Evolutionary conservation across 2,329 filamentous ascomycete genomes (phyloP).

Genomic region (Sarocladiaceae sp.): DNA sequence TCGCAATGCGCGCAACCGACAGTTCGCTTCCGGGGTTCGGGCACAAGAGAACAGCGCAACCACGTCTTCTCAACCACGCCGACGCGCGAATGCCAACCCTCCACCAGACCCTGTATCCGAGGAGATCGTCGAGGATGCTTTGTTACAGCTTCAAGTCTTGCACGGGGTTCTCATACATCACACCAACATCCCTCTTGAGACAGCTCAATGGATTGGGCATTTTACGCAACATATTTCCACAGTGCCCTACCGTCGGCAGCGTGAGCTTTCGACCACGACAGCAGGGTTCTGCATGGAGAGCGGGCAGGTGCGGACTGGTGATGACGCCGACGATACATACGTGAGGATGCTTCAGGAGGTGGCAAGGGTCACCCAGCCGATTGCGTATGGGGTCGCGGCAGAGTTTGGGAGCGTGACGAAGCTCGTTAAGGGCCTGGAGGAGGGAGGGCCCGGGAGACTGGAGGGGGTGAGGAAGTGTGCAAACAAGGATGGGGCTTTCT

Average conservation of each 20-base stretch:
- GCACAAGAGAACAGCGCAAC: conserved; percentile 24
- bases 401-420: conserved; percentile 53
- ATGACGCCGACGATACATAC: conserved; percentile 60
- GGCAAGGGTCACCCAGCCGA: conserved; percentile 61
- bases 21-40: conserved; percentile 60
- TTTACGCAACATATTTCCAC: conserved; percentile 77
- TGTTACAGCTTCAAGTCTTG: conserved; percentile 62
- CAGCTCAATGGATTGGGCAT: conserved; percentile 63
- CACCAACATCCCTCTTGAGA: conserved; percentile 52
- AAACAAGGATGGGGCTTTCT: conserved; percentile 50
- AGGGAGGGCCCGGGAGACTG: conserved; percentile 53
- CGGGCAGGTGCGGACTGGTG: conserved; percentile 67
- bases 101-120: conserved; percentile 53
- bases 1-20: conserved; percentile 57
- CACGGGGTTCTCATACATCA: conserved; percentile 66
- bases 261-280: conserved; percentile 41
- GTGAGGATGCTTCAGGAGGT: conserved; percentile 72
- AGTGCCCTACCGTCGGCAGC: conserved; percentile 60
- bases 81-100: conserved; percentile 33
- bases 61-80: conserved; percentile 17
- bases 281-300: conserved; percentile 73
- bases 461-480: conserved; percentile 53
- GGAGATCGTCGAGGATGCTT: conserved; percentile 61
- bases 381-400: conserved; percentile 62
- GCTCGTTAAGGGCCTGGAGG: conserved; percentile 53